These are phyloP conservation scores for Neurospora sp. DNA, from an alignment of 495 filamentous ascomycete species.

Conservation along the genomic window DNA sequence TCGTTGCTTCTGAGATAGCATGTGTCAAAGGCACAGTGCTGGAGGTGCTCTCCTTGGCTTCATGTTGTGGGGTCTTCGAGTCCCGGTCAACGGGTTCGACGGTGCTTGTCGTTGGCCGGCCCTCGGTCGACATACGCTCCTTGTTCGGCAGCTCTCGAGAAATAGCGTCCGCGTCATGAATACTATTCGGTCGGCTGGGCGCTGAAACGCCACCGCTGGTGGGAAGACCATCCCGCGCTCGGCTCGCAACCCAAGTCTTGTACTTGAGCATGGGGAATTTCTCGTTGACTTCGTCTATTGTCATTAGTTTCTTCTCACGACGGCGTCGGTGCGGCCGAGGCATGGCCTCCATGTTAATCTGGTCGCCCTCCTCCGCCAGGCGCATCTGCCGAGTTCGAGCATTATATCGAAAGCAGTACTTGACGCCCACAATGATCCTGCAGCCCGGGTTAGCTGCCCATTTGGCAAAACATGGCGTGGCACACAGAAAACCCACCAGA, in stretches of 20 bases:
- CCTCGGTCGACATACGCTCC: constrained; percentile 24
- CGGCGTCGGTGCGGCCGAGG: constrained; percentile 69
- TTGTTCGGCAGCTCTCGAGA: constrained; percentile 32
- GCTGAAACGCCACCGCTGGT: constrained; percentile 77
- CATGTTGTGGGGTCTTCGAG: constrained; percentile 14
- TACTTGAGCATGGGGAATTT: constrained; percentile 94
- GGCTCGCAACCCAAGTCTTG: constrained; percentile 80
- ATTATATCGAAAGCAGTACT: constrained; percentile 98
- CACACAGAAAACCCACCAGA: constrained; percentile 59
- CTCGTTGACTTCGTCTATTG: constrained; percentile 96
- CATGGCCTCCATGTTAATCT: constrained; percentile 74
- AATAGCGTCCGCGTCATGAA: constrained; percentile 52
- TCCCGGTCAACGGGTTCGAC: neutral
- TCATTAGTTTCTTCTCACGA: constrained; percentile 95
- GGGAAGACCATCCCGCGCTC: constrained; percentile 74
- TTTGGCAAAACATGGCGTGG: neutral
- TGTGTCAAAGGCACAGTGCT: constrained; percentile 13
- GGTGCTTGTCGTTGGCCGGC: constrained; percentile 20
- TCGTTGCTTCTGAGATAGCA: constrained; percentile 10
- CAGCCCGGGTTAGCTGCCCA: constrained; percentile 18
- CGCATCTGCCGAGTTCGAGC: constrained; percentile 76
- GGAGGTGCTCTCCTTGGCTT: constrained; percentile 24
- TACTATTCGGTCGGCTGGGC: constrained; percentile 58
- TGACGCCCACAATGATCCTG: constrained; percentile 99
- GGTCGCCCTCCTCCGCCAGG: constrained; percentile 76